phyloP scores from a whole-genome alignment of 495 filamentous ascomycete species.

The Penicillium angulare region DNA sequence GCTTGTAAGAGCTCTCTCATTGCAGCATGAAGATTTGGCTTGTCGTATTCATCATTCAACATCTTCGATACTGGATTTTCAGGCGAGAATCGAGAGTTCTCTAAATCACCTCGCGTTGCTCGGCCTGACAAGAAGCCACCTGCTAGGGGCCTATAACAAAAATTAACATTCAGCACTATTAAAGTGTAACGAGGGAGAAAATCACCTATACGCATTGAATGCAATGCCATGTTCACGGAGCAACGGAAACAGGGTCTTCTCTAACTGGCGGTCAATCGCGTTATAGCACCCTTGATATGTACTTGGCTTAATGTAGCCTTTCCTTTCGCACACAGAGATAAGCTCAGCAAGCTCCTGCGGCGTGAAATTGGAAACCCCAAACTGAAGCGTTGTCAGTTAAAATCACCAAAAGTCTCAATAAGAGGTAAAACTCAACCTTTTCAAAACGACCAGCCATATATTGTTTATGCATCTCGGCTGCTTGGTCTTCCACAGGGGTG shows the following conservation, averaged over 20 bases:
- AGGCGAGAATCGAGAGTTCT: conserved; percentile 25
- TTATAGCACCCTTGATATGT: conserved; percentile 48
- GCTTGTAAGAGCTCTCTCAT: conserved; percentile 14
- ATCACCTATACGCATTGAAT: conserved; percentile 44
- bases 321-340: conserved; percentile 34
- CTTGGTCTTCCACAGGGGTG: conserved; percentile 37
- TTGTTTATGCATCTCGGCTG: conserved; percentile 31
- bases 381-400: conserved; percentile 4
- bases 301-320: conserved; percentile 34
- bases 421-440: conserved; percentile 11
- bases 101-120: conserved; percentile 21
- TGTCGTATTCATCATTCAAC: conserved; percentile 19
- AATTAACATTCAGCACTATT: not conserved
- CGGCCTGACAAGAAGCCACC: conserved; percentile 52
- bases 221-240: conserved; percentile 51
- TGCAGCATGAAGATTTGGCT: conserved; percentile 19
- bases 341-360: conserved; percentile 29
- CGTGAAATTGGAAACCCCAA: conserved; percentile 44
- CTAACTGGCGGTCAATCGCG: conserved; percentile 34
- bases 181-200: not conserved
- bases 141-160: conserved; percentile 36
- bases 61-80: conserved; percentile 12
- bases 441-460: conserved; percentile 24
- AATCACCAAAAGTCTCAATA: not conserved
- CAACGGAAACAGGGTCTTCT: conserved; percentile 51